Evolutionary conservation across 73 alveolate species (phyloP), one percentile per base, ranked within the genome.

Genomic region (Blepharisma stoltei): DNA sequence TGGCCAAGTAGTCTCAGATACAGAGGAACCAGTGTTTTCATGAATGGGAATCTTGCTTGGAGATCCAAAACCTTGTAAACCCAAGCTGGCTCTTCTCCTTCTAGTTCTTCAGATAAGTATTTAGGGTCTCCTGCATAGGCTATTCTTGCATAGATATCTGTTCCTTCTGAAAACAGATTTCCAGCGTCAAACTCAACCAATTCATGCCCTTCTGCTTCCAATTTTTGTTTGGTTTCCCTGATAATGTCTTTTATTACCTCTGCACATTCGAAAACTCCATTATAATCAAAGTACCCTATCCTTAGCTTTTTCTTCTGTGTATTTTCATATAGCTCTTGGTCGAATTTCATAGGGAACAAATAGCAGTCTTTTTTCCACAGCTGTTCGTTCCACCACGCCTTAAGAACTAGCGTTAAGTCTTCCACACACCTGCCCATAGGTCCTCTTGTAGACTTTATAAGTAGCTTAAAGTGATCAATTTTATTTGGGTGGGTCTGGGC

Each of bases 341-440:
- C 77, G 78, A 86, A 89, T 9, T 54, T n/a, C 0, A 80, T 48
- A 6, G 79, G 77, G 8, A 84, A 44, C 23, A 55, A 23, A n/a
- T 43, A 43, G 18, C 9, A 55, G 6, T 69, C 85, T 65, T 21
- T 43, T 65, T 78, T 14, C 65, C 70, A 78, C 53, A 76, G 18
- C 67, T 38, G 53, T 65, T 41, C 21, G 11, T 70, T 6, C 54
- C 54, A 48, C 66, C 54, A 38, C 0, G 81, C 71, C 67, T 78
- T 44, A 81, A 87, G 77, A 0, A 83, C 85, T 5, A 75, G 48
- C 6, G 67, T 60, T 66, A 88, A 68, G 77, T 90, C 97, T 44
- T 87, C 94, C 6, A 84, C 89, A 49, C 76, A 79, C 48, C 82
- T 90, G 6, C 91, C 86, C 75, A 90, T 78, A 37, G 97, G 95